Percentiles rank a stretch among this genome's conserved stretches.
These are phyloP conservation scores for Physcomitrellopsis africana DNA, from an alignment of 225 moss, liverwort and hornwort genomes.

Conservation along the genomic window DNA sequence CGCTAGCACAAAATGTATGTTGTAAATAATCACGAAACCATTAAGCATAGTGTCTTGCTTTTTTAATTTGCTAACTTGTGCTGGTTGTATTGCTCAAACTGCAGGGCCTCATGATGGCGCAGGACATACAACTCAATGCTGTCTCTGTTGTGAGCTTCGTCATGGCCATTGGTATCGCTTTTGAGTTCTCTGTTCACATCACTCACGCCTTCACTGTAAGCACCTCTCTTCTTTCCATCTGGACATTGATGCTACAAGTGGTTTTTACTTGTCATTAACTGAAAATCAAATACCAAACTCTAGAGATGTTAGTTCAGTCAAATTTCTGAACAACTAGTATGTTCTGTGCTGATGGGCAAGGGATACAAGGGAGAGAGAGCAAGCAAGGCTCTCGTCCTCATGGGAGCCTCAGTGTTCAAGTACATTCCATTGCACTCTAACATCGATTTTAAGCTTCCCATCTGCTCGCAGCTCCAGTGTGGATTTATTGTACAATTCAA, in stretches of 20 bases:
- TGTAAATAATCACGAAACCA: background rate
- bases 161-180: constrained; percentile 73
- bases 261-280: too few species aligned
- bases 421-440: constrained; percentile 3
- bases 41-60: background rate
- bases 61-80: background rate
- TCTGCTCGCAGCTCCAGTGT: background rate
- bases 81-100: background rate
- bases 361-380: constrained; percentile 51
- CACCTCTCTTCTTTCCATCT: too few species aligned
- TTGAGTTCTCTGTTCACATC: constrained; percentile 76
- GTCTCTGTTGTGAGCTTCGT: constrained; percentile 74
- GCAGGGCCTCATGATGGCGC: constrained; percentile 72
- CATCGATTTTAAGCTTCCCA: background rate
- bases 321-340: background rate
- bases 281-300: too few species aligned
- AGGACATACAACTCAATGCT: constrained; percentile 71
- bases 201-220: constrained; percentile 53
- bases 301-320: background rate
- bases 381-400: constrained; percentile 56
- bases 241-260: too few species aligned
- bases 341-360: constrained; percentile 44
- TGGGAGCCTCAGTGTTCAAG: constrained; percentile 75
- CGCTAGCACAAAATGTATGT: too few species aligned
- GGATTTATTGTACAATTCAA: background rate